Base-by-base conservation (phyloP, 176 grass and related monocot genomes). In the Oryza punctata region DNA sequence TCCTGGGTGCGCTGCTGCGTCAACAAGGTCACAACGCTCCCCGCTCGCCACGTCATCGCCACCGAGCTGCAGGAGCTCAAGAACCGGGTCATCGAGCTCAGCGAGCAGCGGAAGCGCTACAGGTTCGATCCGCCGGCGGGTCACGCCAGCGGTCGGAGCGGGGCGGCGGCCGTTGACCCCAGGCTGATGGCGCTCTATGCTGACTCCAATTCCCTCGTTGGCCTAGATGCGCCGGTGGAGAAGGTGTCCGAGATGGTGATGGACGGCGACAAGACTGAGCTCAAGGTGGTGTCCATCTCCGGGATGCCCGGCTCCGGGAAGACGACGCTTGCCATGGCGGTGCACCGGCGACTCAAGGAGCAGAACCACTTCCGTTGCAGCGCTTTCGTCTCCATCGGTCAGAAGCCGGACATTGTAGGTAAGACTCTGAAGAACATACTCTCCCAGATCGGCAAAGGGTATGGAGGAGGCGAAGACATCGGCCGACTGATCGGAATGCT, bases 241-340 rank as follows among this genome's bases (percentile, higher is more conserved):
- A 67, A 84, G 46, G 75, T 88, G 35, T 14, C 33, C 19, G 41
- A 27, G 1, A 35, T 68, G 41, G 25, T 84, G 32, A 7, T 24
- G 9, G 33, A 65, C n/a, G 5, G 0, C 26, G 75, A 10, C 26
- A 37, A 0, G 2, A 16, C 14, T 28, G 60, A 1, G 21, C 68
- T 68, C 30, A 88, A 69, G 33, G 23, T 79, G 1, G 33, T 84
- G 0, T 73, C 75, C 68, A 79, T 88, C 25, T 61, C 45, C 24
- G 81, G 81, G 35, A 88, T 84, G 61, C 81, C 81, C 8, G 87
- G 87, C 13, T 30, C 87, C 10, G 87, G 87, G 76, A 88, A 88
- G 87, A 88, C 87, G 37, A 84, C 87, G 10, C 76, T 88, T 18
- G 81, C 69, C 15, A 14, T 5, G n/a, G 69, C 10, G 23, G 73